Evolutionary conservation across 1,284 basidiomycete species (phyloP), one percentile per base, ranked within the genome.

Genomic region (Grifola frondosa): DNA sequence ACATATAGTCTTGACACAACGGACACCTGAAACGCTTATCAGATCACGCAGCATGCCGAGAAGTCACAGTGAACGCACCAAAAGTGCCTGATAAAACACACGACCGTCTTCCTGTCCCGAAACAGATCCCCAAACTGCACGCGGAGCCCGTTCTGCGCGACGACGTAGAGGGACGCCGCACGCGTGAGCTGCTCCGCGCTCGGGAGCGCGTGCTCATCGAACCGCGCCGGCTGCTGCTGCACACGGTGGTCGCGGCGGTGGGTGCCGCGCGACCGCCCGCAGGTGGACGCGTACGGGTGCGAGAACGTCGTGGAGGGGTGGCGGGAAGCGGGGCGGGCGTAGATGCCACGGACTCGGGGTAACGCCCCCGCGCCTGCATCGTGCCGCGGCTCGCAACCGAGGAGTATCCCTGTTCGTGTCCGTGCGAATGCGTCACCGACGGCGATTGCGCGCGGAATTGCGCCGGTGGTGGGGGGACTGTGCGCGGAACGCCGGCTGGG

Each of bases 1-100:
- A 74, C 71, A 93, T 80, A 63, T 94, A 96, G 59, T 93, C 88
- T 59, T 91, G 88, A 62, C 88, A 91, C 23, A 82, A 67, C 3
- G 86, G 82, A 56, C 89, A 93, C 72, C 77, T 78, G 40, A 2
- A 35, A 16, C 4, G 25, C 29, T 40, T 31, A 59, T 26, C 38
- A 24, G 21, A 28, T 29, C 15, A 47, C 38, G 19, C 24, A 42
- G 29, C 38, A 31, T 8, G 15, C n/a, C 21, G 20, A 10, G 24
- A 26, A 9, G n/a, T 10, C 6, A 8, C 13, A 25, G 19, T 6
- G 12, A 24, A 62, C 63, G 40, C 42, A 71, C 81, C 81, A 84
- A 61, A 89, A 88, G 62, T 88, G 84, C 30, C 87, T 71, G 50
- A 88, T 77, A 65, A 89, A 88, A 34, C 85, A 61, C 39, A 93